Conservation (phyloP, 2,329 filamentous ascomycete genomes). For the Claviceps capensis region DNA sequence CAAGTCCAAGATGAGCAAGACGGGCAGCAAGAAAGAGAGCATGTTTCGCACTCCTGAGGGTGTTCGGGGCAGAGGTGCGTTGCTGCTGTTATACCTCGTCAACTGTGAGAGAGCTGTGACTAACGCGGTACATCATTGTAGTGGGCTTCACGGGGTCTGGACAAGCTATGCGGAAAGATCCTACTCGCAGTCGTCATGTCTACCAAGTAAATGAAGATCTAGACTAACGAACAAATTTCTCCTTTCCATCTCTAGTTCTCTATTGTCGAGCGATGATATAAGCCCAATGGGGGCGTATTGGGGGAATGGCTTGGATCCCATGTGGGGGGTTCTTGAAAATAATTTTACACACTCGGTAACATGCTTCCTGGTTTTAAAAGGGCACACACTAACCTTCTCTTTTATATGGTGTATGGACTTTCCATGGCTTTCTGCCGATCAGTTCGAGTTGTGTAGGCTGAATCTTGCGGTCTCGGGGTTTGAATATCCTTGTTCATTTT, state of each 20-base stretch:
- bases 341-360: constrained; percentile 20
- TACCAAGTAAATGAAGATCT: constrained; percentile 67
- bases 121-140: constrained; percentile 23
- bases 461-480: background rate
- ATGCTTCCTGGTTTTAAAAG: constrained; percentile 16
- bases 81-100: background rate
- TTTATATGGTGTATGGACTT: constrained; percentile 1
- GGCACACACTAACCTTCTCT: constrained; percentile 30
- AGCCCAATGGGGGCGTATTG: constrained; percentile 7
- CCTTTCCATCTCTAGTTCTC: background rate
- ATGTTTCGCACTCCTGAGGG: constrained; percentile 93
- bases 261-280: constrained; percentile 1
- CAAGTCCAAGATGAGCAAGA: constrained; percentile 58
- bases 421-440: background rate
- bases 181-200: constrained; percentile 66
- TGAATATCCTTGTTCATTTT: background rate
- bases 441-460: constrained; percentile 5
- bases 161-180: constrained; percentile 89
- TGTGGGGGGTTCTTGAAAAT: constrained; percentile 10
- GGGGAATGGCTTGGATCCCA: constrained; percentile 7
- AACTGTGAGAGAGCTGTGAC: background rate
- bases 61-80: constrained; percentile 68
- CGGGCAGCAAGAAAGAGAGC: constrained; percentile 76
- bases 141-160: constrained; percentile 95
- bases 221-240: constrained; percentile 33